A percentile compares a stretch with the other conserved stretches of the same genome.
Conservation (phyloP, 2,329 filamentous ascomycete genomes). For the Sporothrix phasma region DNA sequence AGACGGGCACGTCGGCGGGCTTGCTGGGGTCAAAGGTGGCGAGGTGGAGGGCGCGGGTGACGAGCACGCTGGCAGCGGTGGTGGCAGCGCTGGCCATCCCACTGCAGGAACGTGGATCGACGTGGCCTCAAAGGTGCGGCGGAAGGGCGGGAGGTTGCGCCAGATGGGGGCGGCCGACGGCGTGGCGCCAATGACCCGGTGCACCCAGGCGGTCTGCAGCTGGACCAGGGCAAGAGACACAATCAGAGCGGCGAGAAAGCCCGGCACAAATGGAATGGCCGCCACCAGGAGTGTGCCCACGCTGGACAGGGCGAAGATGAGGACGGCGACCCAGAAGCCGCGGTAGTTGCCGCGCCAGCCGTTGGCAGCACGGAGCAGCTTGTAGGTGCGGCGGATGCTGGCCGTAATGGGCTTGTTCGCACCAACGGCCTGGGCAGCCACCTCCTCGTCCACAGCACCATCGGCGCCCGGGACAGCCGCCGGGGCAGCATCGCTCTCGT, state of each 20-base stretch:
- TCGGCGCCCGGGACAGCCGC: slow-evolving; percentile 15
- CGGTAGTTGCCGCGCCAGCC: slow-evolving; percentile 61
- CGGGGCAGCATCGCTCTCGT: slow-evolving; percentile 22
- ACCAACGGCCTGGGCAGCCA: slow-evolving; percentile 27
- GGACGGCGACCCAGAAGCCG: slow-evolving; percentile 46
- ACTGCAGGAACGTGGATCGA: slow-evolving; percentile 51
- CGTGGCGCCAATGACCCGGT: slow-evolving; percentile 64
- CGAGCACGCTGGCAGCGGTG: slow-evolving; percentile 35
- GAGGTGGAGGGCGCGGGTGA: slow-evolving; percentile 41
- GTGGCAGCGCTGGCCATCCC: slow-evolving; percentile 46
- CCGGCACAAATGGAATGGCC: slow-evolving; percentile 27
- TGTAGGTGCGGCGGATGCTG: slow-evolving; percentile 41
- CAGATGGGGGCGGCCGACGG: slow-evolving; percentile 47
- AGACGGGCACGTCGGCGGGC: slow-evolving; percentile 29
- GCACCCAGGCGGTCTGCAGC: slow-evolving; percentile 69
- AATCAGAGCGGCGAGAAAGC: slow-evolving; percentile 37
- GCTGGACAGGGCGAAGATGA: slow-evolving; percentile 26
- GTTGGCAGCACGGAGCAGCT: slow-evolving; percentile 49
- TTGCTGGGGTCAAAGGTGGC: slow-evolving; percentile 30
- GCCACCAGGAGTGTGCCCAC: slow-evolving; percentile 37
- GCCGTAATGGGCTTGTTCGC: slow-evolving; percentile 36
- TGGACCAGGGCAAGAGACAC: slow-evolving; percentile 54
- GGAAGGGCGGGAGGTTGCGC: slow-evolving; percentile 57
- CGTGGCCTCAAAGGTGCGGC: slow-evolving; percentile 56
- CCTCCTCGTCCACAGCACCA: slow-evolving; percentile 28